Evolutionary conservation across 192 early-diverging fungal genomes (phyloP), one percentile per base, ranked within the genome.

Genomic region (Cetraspora pellucida): DNA sequence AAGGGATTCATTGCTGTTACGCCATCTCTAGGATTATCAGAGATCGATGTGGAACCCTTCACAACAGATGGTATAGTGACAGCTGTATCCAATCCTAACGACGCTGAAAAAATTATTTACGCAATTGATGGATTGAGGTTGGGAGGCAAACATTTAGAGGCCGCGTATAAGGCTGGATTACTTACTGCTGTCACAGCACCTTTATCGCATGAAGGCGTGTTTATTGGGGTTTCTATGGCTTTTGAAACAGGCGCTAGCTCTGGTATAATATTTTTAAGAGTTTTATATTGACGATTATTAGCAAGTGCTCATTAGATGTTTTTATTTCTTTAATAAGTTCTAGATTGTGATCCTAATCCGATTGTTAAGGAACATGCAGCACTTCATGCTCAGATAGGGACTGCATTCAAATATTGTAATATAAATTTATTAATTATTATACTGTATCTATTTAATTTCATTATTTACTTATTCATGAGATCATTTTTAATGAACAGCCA

Each of bases 41-140:
- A 94, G 77, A 94, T 94, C 76, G 58, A 75, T 28, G 61, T 77
- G 1, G 93, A 94, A 77, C 77, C 65, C 2, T 59, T 74, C 17
- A 92, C 91, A 37, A 77, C 81, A n/a, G 92, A 93, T 83, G 92
- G 92, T 37, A 37, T 37, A 37, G 37, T 37, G 0, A 37, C 37
- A 14, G 30, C 46, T 46, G 19, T 64, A 17, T 57, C 44, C 47
- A 67, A 49, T 37, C 75, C 60, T 78, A 68, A 77, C 75, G 75
- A 77, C 28, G 25, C 80, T n/a, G 69, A 82, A 10, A 45, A 82
- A 10, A 65, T 81, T 46, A 58, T 86, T 8, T 54, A 81, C 54
- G 87, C 92, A 52, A 77, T 88, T 23, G 91, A 93, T 76, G 93
- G 92, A 13, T 69, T 93, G 30, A 85, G 87, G 57, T 81, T 93